Conservation (phyloP, 805 yeast genomes). For the Brettanomyces sp. region DNA sequence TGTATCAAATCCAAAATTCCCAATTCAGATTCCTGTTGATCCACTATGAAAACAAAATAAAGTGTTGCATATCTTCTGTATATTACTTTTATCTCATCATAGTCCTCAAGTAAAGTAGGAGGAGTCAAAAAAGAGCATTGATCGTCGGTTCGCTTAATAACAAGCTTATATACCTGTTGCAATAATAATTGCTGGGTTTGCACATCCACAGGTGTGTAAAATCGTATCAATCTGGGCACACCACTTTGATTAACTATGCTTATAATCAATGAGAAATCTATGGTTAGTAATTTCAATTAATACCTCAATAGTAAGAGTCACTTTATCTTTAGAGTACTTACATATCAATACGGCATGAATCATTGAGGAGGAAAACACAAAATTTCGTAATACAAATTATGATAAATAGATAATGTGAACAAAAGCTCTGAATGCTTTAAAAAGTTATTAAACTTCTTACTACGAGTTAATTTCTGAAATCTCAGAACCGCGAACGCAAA, state of each 20-base stretch:
- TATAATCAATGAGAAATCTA: no score
- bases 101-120: slow-evolving; percentile 62
- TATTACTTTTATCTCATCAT: slow-evolving; percentile 76
- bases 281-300: no score
- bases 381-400: no score
- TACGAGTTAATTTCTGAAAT: no score
- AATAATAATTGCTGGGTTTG: slow-evolving; percentile 72
- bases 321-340: not conserved
- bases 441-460: no score
- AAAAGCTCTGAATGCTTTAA: no score
- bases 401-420: no score
- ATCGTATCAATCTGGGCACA: slow-evolving; percentile 79
- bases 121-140: slow-evolving; percentile 89
- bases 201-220: slow-evolving; percentile 85
- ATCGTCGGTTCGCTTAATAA: slow-evolving; percentile 57
- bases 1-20: slow-evolving; percentile 92
- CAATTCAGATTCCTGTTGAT: slow-evolving; percentile 88
- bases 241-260: slow-evolving; percentile 29
- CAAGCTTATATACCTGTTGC: slow-evolving; percentile 72
- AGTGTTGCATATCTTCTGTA: slow-evolving; percentile 92
- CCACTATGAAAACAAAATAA: slow-evolving; percentile 93
- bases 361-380: not conserved
- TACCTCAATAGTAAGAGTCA: not conserved
- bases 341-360: slow-evolving; percentile 2
- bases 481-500: no score